These are phyloP conservation scores for Rhodotorula babjevae DNA, from an alignment of 768 basidiomycete species.

Conservation along the genomic window DNA sequence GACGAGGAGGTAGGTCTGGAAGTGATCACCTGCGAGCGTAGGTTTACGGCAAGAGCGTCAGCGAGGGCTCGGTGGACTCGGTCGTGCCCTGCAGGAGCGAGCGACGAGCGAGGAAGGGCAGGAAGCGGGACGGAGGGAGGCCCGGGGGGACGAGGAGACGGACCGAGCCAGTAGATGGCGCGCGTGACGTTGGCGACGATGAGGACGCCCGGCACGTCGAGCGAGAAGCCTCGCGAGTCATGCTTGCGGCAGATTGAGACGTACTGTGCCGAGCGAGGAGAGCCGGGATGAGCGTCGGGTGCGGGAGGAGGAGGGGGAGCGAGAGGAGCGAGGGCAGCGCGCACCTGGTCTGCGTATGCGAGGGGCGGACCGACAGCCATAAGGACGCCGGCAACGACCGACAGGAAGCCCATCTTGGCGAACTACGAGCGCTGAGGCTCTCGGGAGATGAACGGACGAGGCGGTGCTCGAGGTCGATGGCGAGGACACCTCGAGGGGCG, in stretches of 20 bases:
- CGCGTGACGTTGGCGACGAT: slow-evolving; percentile 39
- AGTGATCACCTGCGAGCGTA: slow-evolving; percentile 26
- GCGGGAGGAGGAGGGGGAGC: background rate
- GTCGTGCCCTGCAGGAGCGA: too few species aligned
- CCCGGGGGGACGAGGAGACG: background rate
- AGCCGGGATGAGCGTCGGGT: too few species aligned
- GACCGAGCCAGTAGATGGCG: slow-evolving; percentile 26
- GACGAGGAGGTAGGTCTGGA: slow-evolving; percentile 34
- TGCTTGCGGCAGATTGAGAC: slow-evolving; percentile 33
- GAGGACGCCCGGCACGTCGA: slow-evolving; percentile 35
- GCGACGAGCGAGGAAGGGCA: too few species aligned
- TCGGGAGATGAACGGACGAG: background rate
- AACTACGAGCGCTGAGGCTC: too few species aligned
- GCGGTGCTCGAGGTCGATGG: background rate
- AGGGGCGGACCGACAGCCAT: slow-evolving; percentile 37
- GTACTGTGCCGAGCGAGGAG: slow-evolving; percentile 6
- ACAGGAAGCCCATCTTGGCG: slow-evolving; percentile 9
- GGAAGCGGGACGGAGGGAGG: too few species aligned
- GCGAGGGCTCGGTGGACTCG: background rate
- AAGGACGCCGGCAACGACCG: slow-evolving; percentile 3
- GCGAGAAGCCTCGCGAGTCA: slow-evolving; percentile 33
- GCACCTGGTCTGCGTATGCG: slow-evolving; percentile 31
- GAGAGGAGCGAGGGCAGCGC: background rate
- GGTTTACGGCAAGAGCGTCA: background rate
- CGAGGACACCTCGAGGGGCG: too few species aligned